Evolutionary conservation across 768 basidiomycete species (phyloP).

Genomic region (Amanita subjunquillea): DNA sequence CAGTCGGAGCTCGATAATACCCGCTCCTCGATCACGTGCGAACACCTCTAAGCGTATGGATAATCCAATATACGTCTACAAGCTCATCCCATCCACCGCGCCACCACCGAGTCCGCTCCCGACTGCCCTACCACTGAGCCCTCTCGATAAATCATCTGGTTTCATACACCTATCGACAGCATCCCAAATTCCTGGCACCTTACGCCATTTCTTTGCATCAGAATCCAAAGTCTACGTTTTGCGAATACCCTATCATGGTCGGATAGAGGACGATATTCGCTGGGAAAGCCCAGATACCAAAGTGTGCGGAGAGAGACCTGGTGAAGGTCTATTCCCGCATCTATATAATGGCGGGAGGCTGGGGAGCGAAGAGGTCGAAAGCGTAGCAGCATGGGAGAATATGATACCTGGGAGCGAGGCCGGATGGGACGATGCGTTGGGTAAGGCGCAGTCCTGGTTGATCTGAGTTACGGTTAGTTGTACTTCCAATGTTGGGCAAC

Average conservation of each 20-base stretch:
- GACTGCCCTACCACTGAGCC: constrained; percentile 35
- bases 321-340: constrained; percentile 42
- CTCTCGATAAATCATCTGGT: constrained; percentile 32
- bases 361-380: constrained; percentile 35
- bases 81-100: constrained; percentile 36
- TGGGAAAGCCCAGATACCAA: constrained; percentile 36
- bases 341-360: constrained; percentile 34
- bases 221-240: constrained; percentile 31
- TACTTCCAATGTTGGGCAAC: no score
- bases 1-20: no score
- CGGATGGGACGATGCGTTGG: constrained; percentile 22
- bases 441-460: constrained; percentile 17
- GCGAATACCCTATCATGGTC: constrained; percentile 26
- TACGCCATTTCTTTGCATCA: constrained; percentile 33
- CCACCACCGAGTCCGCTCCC: constrained; percentile 34
- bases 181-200: constrained; percentile 35
- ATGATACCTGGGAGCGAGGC: constrained; percentile 6
- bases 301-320: constrained; percentile 33
- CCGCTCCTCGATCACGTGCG: no score
- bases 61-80: constrained; percentile 48
- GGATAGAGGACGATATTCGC: constrained; percentile 26
- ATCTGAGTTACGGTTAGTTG: constrained; percentile 9
- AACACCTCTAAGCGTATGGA: constrained; percentile 5
- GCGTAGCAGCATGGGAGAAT: constrained; percentile 19
- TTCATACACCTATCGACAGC: constrained; percentile 51